Conservation (phyloP, 2,329 filamentous ascomycete species). For the Thelonectria discophora region DNA sequence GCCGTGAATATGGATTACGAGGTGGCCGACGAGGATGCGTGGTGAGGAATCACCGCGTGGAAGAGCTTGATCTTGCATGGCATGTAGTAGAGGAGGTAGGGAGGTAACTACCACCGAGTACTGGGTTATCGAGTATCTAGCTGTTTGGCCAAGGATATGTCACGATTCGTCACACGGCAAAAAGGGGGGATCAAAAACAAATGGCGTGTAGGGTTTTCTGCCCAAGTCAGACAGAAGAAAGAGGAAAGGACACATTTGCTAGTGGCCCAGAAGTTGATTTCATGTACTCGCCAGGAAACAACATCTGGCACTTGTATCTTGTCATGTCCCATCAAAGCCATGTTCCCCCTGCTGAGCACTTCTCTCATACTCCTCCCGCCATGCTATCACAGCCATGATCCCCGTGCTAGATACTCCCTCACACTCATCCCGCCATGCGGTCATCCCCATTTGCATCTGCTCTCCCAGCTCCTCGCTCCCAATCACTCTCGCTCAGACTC, state of each 20-base stretch:
- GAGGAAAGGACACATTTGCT: conserved; percentile 9
- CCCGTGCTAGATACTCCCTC: not conserved
- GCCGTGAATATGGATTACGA: conserved; percentile 62
- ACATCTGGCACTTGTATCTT: conserved; percentile 5
- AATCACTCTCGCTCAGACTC: not conserved
- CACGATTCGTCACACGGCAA: not conserved
- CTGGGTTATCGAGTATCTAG: too few relatives aligned
- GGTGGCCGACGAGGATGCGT: conserved; percentile 60
- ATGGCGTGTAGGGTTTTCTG: conserved; percentile 19
- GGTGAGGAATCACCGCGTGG: conserved; percentile 41
- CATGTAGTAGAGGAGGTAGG: not conserved
- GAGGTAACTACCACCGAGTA: too few relatives aligned
- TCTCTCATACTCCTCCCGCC: not conserved
- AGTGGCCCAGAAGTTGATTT: conserved; percentile 13
- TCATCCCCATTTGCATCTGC: conserved; percentile 8
- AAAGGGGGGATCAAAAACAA: not conserved
- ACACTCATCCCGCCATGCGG: conserved; percentile 1
- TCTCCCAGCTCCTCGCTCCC: conserved; percentile 6
- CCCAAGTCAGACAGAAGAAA: conserved; percentile 15
- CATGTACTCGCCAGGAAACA: conserved; percentile 14
- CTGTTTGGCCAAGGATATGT: too few relatives aligned
- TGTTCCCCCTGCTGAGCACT: not conserved
- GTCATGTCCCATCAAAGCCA: not conserved
- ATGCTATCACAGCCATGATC: not conserved
- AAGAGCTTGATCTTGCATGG: not conserved